Conservation (phyloP, 2,329 filamentous ascomycete species). For the Aspergillus tamarii region DNA sequence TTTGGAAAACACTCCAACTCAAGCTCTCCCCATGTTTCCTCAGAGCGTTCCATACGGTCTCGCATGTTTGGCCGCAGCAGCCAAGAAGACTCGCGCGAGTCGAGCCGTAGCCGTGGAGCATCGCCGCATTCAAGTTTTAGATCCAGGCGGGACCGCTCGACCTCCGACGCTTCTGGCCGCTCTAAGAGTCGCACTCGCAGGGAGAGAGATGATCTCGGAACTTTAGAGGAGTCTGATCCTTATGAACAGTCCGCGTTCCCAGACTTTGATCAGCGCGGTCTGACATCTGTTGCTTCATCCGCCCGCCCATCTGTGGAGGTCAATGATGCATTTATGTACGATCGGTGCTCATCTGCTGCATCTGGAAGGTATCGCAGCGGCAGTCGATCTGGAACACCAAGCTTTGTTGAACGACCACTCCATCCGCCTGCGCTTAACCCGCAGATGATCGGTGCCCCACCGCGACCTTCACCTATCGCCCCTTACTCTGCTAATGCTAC, state of each 20-base stretch:
- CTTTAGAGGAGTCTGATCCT: slow-evolving; percentile 50
- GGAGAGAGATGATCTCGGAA: slow-evolving; percentile 59
- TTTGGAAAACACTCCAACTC: slow-evolving; percentile 42
- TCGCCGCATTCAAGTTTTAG: slow-evolving; percentile 45
- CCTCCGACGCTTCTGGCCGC: slow-evolving; percentile 56
- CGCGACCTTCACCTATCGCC: slow-evolving; percentile 50
- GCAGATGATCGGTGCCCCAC: slow-evolving; percentile 43
- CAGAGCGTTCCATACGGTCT: slow-evolving; percentile 32
- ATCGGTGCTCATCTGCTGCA: slow-evolving; percentile 43
- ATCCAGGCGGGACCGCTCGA: slow-evolving; percentile 56
- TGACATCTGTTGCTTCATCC: slow-evolving; percentile 36
- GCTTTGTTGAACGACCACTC: slow-evolving; percentile 39
- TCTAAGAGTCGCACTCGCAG: slow-evolving; percentile 58
- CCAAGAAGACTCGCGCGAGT: slow-evolving; percentile 40
- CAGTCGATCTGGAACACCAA: slow-evolving; percentile 40
- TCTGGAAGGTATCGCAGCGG: slow-evolving; percentile 45
- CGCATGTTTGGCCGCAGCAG: slow-evolving; percentile 35
- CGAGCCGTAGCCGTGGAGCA: slow-evolving; percentile 37
- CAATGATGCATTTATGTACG: slow-evolving; percentile 31
- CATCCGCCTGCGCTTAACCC: slow-evolving; percentile 29
- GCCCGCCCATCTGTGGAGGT: slow-evolving; percentile 43
- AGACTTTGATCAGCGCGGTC: slow-evolving; percentile 29
- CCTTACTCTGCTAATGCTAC: slow-evolving; percentile 58
- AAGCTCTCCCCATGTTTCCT: slow-evolving; percentile 40
- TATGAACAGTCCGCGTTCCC: slow-evolving; percentile 31